phyloP scores from a whole-genome alignment of 2,329 filamentous ascomycete genomes.

The Thelonectria olida region DNA sequence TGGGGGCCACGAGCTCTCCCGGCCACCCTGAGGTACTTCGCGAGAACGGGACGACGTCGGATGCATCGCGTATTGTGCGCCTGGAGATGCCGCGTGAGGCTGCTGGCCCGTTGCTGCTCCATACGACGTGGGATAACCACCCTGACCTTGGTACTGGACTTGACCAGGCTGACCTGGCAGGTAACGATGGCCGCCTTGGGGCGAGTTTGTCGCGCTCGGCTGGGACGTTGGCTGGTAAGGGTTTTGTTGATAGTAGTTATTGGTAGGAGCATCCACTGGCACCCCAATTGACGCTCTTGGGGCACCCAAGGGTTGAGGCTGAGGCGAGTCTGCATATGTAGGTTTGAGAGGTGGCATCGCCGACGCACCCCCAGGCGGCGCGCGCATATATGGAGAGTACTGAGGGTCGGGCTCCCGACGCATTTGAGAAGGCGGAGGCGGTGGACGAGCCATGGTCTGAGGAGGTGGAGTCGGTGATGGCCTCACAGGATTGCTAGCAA shows the following conservation, averaged over 20 bases:
- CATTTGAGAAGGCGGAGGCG: slow-evolving; percentile 52
- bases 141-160: slow-evolving; percentile 54
- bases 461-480: slow-evolving; percentile 62
- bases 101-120: slow-evolving; percentile 47
- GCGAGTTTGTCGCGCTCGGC: slow-evolving; percentile 53
- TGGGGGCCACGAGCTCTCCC: slow-evolving; percentile 49
- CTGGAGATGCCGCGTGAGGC: slow-evolving; percentile 58
- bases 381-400: slow-evolving; percentile 57
- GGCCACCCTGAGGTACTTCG: slow-evolving; percentile 51
- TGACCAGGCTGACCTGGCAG: slow-evolving; percentile 49
- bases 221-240: slow-evolving; percentile 47
- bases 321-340: slow-evolving; percentile 60
- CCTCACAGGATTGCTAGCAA: slow-evolving; percentile 50
- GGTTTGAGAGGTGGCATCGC: slow-evolving; percentile 66
- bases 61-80: slow-evolving; percentile 64
- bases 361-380: slow-evolving; percentile 47
- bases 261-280: slow-evolving; percentile 47
- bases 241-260: slow-evolving; percentile 59
- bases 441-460: slow-evolving; percentile 52
- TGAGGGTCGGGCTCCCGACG: slow-evolving; percentile 61
- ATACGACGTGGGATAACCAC: slow-evolving; percentile 55
- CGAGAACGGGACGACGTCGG: slow-evolving; percentile 53
- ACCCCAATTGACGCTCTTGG: slow-evolving; percentile 56
- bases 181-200: slow-evolving; percentile 58
- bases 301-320: slow-evolving; percentile 54